Conservation (phyloP, 2,329 filamentous ascomycete genomes). For the Lecanosticta acicola region DNA sequence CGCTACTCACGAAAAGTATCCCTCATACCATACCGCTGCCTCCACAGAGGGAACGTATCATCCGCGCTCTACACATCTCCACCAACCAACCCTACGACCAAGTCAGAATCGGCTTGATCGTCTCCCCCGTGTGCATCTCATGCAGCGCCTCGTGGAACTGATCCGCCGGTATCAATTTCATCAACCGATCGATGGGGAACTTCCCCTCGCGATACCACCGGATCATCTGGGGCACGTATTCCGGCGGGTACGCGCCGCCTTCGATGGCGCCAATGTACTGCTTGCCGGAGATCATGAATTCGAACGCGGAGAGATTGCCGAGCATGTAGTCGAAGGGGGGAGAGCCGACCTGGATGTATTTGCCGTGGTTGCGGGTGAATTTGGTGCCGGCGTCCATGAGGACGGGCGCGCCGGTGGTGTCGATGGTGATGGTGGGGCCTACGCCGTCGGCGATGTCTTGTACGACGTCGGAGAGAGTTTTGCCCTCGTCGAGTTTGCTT, state of each 20-base stretch:
- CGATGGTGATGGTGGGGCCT: conserved; percentile 44
- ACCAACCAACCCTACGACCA: conserved; percentile 28
- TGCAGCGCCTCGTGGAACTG: conserved; percentile 38
- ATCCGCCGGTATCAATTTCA: conserved; percentile 41
- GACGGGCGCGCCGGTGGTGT: conserved; percentile 45
- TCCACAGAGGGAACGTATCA: no score
- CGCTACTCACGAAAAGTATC: no score
- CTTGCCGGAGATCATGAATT: conserved; percentile 46
- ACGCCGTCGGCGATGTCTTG: conserved; percentile 33
- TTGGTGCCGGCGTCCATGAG: conserved; percentile 42
- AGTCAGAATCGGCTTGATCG: conserved; percentile 40
- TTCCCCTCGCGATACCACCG: conserved; percentile 44
- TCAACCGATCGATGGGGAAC: conserved; percentile 45
- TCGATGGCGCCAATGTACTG: conserved; percentile 47
- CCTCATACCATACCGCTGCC: no score
- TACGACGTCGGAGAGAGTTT: conserved; percentile 34
- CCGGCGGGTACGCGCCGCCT: conserved; percentile 39
- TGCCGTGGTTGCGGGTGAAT: conserved; percentile 42
- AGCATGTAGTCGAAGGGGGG: conserved; percentile 42
- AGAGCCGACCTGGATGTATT: conserved; percentile 48
- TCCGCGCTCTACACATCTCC: not conserved
- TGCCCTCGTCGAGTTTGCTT: conserved; percentile 29
- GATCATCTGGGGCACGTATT: conserved; percentile 46
- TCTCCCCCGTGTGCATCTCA: conserved; percentile 38
- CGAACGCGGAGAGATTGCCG: conserved; percentile 37